Evolutionary conservation across 495 filamentous ascomycete species (phyloP).

Genomic region (Podospora pseudocomata): DNA sequence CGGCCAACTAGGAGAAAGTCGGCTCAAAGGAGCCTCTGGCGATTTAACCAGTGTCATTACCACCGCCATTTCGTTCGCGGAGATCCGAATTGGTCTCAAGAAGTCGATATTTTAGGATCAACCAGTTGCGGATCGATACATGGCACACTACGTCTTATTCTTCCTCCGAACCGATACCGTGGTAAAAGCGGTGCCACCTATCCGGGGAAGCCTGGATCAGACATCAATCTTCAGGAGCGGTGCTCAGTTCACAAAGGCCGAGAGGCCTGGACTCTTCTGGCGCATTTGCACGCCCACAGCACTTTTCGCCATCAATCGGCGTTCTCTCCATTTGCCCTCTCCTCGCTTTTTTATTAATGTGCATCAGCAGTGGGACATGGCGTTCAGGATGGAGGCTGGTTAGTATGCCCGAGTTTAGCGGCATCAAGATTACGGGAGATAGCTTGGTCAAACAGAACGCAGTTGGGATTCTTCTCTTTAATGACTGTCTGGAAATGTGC

Average conservation of each 20-base stretch:
- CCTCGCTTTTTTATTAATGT: background rate
- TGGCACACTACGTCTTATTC: background rate
- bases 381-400: background rate
- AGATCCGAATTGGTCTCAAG: background rate
- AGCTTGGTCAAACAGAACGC: background rate
- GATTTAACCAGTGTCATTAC: background rate
- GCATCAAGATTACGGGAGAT: background rate
- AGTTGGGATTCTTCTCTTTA: background rate
- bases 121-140: background rate
- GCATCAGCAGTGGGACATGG: background rate
- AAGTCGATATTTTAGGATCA: background rate
- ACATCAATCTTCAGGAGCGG: background rate
- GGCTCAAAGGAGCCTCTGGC: background rate
- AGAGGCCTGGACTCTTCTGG: background rate
- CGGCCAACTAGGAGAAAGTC: slow-evolving; percentile 34
- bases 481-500: background rate
- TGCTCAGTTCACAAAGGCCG: background rate
- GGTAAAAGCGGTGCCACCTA: background rate
- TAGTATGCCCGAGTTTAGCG: background rate
- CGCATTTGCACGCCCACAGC: background rate
- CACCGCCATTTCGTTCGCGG: background rate
- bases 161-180: background rate
- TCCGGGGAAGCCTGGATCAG: background rate
- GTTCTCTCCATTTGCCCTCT: background rate
- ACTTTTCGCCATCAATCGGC: background rate